Percentiles rank a stretch among this genome's conserved stretches.
phyloP scores from a whole-genome alignment of 805 yeast species.

The Pichia manshurica region DNA sequence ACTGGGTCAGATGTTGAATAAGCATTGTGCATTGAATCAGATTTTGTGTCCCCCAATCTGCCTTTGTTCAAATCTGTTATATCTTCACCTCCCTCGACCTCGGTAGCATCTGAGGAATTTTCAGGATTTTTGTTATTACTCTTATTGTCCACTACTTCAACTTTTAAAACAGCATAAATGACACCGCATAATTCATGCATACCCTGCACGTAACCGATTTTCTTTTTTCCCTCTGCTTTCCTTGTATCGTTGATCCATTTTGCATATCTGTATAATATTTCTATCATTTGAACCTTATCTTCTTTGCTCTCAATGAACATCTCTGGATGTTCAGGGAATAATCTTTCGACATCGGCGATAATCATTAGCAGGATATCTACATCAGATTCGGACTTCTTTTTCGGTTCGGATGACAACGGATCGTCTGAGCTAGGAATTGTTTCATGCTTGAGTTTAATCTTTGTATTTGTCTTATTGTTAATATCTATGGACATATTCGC shows the following conservation, averaged over 20 bases:
- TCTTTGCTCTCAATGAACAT: conserved; percentile 26
- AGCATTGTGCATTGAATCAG: not conserved
- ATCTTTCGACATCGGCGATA: conserved; percentile 46
- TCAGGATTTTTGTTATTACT: conserved; percentile 2
- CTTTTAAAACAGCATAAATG: conserved; percentile 35
- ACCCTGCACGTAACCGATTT: conserved; percentile 41
- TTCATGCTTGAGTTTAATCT: conserved; percentile 6
- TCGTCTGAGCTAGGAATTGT: conserved; percentile 4
- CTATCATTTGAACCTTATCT: conserved; percentile 32
- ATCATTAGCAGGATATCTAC: conserved; percentile 38
- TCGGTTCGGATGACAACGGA: conserved; percentile 9
- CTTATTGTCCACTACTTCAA: conserved; percentile 32
- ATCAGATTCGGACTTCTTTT: conserved; percentile 25
- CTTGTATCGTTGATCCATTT: conserved; percentile 33
- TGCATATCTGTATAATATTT: conserved; percentile 44
- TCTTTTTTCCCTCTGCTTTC: not conserved
- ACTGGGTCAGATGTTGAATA: not conserved
- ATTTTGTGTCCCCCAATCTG: not conserved
- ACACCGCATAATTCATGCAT: conserved; percentile 49
- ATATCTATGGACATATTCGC: conserved; percentile 3
- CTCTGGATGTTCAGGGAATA: conserved; percentile 40
- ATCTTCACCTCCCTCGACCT: conserved; percentile 12
- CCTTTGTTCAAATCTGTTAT: not conserved
- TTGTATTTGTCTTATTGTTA: not conserved
- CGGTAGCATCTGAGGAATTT: conserved; percentile 14